phyloP scores from a whole-genome alignment of 169 alveolate species.

The Besnoitia besnoiti region DNA sequence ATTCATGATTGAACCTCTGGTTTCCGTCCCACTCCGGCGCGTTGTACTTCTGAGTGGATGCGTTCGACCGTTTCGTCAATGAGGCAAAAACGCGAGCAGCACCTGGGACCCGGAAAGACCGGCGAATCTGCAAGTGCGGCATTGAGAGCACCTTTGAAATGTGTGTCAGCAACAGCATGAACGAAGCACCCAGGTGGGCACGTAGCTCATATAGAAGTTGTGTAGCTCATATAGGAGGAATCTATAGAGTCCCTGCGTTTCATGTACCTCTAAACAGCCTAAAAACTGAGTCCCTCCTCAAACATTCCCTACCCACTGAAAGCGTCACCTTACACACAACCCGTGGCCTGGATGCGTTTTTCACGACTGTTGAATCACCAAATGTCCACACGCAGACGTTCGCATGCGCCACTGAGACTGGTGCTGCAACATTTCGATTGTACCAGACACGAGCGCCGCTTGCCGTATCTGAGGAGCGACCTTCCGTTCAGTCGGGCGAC shows the following conservation, averaged over 20 bases:
- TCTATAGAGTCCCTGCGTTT: too few relatives aligned
- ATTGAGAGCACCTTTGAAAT: background rate
- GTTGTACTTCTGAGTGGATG: background rate
- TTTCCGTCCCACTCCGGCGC: background rate
- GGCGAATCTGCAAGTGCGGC: conserved; percentile 38
- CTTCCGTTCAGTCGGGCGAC: background rate
- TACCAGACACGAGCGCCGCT: background rate
- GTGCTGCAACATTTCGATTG: background rate
- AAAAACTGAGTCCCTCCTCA: too few relatives aligned
- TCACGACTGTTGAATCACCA: background rate
- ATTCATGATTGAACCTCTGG: background rate
- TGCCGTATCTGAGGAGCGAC: background rate
- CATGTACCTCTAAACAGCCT: too few relatives aligned
- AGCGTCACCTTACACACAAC: background rate
- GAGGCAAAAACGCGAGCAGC: conserved; percentile 27
- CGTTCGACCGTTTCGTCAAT: conserved; percentile 2
- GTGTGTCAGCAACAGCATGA: background rate
- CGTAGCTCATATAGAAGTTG: too few relatives aligned
- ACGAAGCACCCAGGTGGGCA: too few relatives aligned
- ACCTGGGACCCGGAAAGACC: conserved; percentile 20
- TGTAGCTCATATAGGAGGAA: too few relatives aligned
- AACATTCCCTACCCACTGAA: too few relatives aligned
- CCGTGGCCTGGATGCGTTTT: background rate
- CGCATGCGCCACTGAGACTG: background rate
- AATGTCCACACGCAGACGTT: background rate